Base-by-base conservation (phyloP, 768 basidiomycete species). In the Pisolithus microcarpus region DNA sequence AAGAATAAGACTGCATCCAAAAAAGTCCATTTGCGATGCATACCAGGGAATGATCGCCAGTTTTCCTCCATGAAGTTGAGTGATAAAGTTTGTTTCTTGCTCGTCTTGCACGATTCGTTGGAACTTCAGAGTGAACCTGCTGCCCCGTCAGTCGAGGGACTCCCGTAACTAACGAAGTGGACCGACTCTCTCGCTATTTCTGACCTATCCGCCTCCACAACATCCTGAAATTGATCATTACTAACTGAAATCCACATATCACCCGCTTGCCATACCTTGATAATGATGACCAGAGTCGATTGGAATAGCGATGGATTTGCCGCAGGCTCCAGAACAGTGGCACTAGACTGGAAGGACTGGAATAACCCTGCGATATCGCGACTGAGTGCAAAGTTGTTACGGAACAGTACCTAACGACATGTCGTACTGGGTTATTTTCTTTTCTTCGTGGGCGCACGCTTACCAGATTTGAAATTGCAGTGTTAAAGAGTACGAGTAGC, bases 351-450 rank as follows among this genome's bases (percentile, higher is more conserved):
- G 63, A 78, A 79, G 0, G 76, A 78, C 50, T 77, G 75, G 54
- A 80, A 81, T 1, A 79, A 69, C 8, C 75, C 76, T 4, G 74
- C 69, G 36, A 81, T 76, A 52, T 79, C 76, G 18, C 78, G 69
- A 23, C 76, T 76, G 5, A 80, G 60, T 0, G 79, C 77, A 48
- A 80, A 81, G 51, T 80, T 81, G 52, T 81, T 80, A 4, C 79
- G 71, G 66, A 79, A 80, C 1, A 80, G 65, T 3, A 81, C 77
- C 78, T 79, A 48, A 7, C 2, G 18, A 5, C 43, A 43, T 19
- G 9, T 44, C 8, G 23, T 51, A 38, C 36, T 30, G 16, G n/a
- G 19, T 23, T 34, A 4, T 11, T 18, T 18, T 15, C 11, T 34
- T 9, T 9, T 34, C 4, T 4, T 2, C 8, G n/a, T 19, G 23